phyloP scores from a whole-genome alignment of 306 rosid species.

The barrel medic (Medicago truncatula) region MtrunA17r5.0-ANR NC_053048.1:32223501-32224000 shows the following conservation, averaged over 20 bases:
- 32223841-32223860: not conserved
- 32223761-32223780: not conserved
- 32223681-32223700: not conserved
- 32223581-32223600: not conserved
- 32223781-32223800: not conserved
- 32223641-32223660: not conserved
- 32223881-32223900: not conserved
- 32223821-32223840: not conserved
- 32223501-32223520: not conserved
- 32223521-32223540: not conserved
- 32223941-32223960: not conserved
- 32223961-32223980: not conserved
- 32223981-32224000: not conserved
- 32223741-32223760: not conserved
- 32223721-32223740: not conserved
- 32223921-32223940: not conserved
- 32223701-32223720: not conserved
- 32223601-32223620: not conserved
- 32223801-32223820: not conserved
- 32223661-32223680: not conserved
- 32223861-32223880: not conserved
- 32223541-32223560: not conserved
- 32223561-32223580: not conserved
- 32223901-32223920: not conserved
- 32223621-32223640: not conserved